Evolutionary conservation across 192 early-diverging fungal species (phyloP), one percentile per base, ranked within the genome.

Genomic region (Endogone sp.): DNA sequence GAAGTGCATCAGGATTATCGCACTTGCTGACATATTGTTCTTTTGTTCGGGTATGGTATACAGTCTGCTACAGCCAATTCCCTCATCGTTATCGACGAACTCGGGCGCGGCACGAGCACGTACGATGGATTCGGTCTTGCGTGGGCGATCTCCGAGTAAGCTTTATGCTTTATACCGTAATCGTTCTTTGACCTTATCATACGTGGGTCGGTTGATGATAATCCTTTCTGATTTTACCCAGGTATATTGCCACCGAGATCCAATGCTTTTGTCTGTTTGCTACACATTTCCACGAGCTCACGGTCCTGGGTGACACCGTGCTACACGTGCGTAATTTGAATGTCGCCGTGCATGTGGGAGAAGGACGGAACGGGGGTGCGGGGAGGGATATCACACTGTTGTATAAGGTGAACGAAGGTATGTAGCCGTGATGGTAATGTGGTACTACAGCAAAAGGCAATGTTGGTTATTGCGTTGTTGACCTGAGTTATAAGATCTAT

Each of bases 241-340:
- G 91, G 66, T 83, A 91, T 69, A 92, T 94, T 60, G 82, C 89
- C 0, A 86, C 79, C 9, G 56, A 86, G 27, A 82, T 94, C 49
- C 69, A 81, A 44, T 82, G 92, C 70, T 93, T 91, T 67, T 89
- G 91, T 56, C 72, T 96, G 23, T 96, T 98, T 81, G 96, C 97
- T 21, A 99, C 97, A 0, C 97, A 99, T 79, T 99, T 99, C 71
- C 97, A 99, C 67, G 97, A 99, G 71, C 81, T 99, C 11, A 99
- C 97, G 0, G 88, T 85, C 16, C 81, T 99, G 2, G 84, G 84
- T 4, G 83, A 91, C 20, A 79, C 83, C 4, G 84, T 93, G 11
- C 79, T 88, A 0, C 80, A 79, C 24, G 95, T 98, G 1, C 85
- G 87, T 66, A 99, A 99, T 72, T 75, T 90, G n/a, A 91, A 96